phyloP scores from a whole-genome alignment of 768 basidiomycete genomes.

The Phylloporus sp. region DNA sequence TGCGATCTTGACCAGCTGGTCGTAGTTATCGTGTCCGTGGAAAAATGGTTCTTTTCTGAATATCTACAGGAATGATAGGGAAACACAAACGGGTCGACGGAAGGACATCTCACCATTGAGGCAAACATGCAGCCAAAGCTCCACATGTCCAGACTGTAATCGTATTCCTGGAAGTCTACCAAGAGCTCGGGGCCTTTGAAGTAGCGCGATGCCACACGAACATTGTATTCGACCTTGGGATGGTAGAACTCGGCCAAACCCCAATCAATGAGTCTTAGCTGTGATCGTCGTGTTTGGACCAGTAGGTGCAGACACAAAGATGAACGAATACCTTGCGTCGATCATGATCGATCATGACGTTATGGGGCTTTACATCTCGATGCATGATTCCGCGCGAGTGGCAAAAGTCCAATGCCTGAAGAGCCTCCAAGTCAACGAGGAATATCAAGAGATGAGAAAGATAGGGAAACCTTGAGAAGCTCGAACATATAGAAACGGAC shows the following conservation, averaged over 20 bases:
- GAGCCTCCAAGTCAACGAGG: neutral
- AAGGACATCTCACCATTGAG: constrained; percentile 68
- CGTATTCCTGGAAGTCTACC: constrained; percentile 98
- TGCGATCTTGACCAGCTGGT: constrained; percentile 96
- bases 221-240: constrained; percentile 96
- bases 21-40: constrained; percentile 98
- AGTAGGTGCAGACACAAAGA: constrained; percentile 6
- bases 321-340: constrained; percentile 69
- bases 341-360: constrained; percentile 99
- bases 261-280: constrained; percentile 98
- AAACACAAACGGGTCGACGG: neutral
- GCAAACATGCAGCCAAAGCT: constrained; percentile 99
- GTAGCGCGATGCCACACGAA: constrained; percentile 94
- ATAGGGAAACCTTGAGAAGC: constrained; percentile 69
- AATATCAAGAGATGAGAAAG: constrained; percentile 1
- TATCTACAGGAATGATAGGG: constrained; percentile 50
- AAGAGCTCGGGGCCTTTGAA: constrained; percentile 97
- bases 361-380: constrained; percentile 96
- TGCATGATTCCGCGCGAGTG: constrained; percentile 99
- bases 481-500: constrained; percentile 97
- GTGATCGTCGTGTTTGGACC: constrained; percentile 14
- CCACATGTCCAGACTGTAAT: constrained; percentile 99
- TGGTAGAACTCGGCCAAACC: constrained; percentile 98
- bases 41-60: constrained; percentile 99
- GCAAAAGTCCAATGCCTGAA: constrained; percentile 89